Evolutionary conservation across 2,329 filamentous ascomycete genomes (phyloP).

Genomic region (Phyllosticta citribraziliensis): DNA sequence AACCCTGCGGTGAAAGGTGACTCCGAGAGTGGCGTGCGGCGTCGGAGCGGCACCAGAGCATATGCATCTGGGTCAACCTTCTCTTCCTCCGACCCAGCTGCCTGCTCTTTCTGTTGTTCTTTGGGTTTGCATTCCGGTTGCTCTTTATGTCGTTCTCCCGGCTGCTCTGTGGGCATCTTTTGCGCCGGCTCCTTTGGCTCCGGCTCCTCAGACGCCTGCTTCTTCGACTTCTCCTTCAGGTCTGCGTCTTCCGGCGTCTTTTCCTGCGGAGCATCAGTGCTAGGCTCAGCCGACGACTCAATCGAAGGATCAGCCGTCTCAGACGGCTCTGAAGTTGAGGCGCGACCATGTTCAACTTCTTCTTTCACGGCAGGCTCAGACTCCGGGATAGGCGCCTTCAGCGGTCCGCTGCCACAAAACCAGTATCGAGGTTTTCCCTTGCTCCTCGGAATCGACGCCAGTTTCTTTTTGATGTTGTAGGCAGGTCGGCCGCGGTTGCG

Average conservation of each 20-base stretch:
- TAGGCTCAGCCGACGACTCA: not conserved
- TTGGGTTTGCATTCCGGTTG: too few species aligned
- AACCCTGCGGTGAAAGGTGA: not conserved
- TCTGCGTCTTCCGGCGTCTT: too few species aligned
- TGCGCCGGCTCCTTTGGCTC: too few species aligned
- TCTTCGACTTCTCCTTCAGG: too few species aligned
- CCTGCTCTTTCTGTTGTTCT: too few species aligned
- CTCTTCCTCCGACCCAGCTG: too few species aligned
- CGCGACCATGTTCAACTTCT: not conserved
- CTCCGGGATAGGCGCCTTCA: not conserved
- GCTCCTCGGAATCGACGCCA: not conserved
- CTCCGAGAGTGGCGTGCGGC: too few species aligned
- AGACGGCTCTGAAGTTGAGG: not conserved
- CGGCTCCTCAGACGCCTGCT: too few species aligned
- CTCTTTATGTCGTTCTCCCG: too few species aligned
- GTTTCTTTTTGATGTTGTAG: constrained; percentile 8
- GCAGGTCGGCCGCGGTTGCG: constrained; percentile 30
- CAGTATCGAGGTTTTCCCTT: not conserved
- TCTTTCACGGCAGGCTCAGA: not conserved
- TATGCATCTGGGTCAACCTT: not conserved
- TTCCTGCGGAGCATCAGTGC: not conserved
- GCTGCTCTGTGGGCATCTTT: too few species aligned
- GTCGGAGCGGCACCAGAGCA: not conserved
- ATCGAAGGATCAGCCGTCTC: not conserved
- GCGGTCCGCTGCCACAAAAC: not conserved